These are phyloP conservation scores for Saccharomyces hybrid DNA, from an alignment of 1,139 yeast species.

Conservation along the genomic window DNA sequence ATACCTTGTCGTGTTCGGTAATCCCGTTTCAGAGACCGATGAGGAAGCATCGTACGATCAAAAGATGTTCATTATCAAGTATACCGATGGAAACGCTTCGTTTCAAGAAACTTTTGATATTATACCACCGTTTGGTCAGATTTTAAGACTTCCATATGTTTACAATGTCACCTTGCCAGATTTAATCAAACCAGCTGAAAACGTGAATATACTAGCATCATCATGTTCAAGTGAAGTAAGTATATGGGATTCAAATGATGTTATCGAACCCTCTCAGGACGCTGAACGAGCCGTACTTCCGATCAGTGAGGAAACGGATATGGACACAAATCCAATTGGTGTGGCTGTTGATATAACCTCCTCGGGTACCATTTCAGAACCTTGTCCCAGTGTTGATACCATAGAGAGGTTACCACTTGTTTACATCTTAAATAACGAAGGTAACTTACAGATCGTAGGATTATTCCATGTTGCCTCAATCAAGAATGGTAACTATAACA, in stretches of 20 bases:
- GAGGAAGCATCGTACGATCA: conserved; percentile 24
- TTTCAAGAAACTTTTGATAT: conserved; percentile 41
- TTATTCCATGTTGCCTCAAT: conserved; percentile 47
- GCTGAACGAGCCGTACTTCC: conserved; percentile 67
- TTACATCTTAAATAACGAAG: conserved; percentile 56
- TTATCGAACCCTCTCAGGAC: conserved; percentile 50
- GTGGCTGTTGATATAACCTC: conserved; percentile 52
- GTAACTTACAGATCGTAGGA: conserved; percentile 58
- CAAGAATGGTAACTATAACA: conserved; percentile 30
- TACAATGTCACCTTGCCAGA: conserved; percentile 39
- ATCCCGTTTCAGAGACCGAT: conserved; percentile 13
- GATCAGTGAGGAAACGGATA: conserved; percentile 51
- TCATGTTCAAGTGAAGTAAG: conserved; percentile 59
- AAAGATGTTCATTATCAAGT: conserved; percentile 18
- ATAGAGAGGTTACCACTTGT: conserved; percentile 56
- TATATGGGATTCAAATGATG: conserved; percentile 31
- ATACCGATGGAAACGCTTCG: conserved; percentile 9
- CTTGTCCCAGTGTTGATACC: conserved; percentile 52
- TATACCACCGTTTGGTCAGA: conserved; percentile 53
- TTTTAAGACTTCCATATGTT: conserved; percentile 43
- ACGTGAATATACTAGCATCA: conserved; percentile 43
- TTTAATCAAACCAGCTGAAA: conserved; percentile 38
- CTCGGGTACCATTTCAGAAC: conserved; percentile 40
- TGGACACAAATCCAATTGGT: conserved; percentile 68
- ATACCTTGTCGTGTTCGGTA: conserved; percentile 21